Percentiles rank a stretch among this genome's conserved stretches.
Conservation (phyloP, 2,329 filamentous ascomycete species). For the Fusarium sp. region DNA sequence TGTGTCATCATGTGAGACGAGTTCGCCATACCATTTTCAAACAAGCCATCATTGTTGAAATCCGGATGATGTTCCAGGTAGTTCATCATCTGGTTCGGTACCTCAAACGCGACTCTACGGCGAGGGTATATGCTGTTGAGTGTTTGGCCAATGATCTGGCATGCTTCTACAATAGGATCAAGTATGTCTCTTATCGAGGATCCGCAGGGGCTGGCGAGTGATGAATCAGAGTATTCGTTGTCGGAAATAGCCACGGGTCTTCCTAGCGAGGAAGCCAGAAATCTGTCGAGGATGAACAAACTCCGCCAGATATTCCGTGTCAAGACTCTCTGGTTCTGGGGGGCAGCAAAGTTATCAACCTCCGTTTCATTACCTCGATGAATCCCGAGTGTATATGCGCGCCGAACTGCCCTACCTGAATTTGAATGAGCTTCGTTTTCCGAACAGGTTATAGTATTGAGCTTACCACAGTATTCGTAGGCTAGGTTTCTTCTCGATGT, state of each 20-base stretch:
- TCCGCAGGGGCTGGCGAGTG: constrained; percentile 49
- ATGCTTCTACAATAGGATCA: constrained; percentile 69
- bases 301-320: constrained; percentile 74
- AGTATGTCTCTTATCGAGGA: constrained; percentile 53
- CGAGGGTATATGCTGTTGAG: constrained; percentile 72
- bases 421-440: constrained; percentile 19
- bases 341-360: constrained; percentile 60
- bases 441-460: not conserved
- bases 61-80: constrained; percentile 57
- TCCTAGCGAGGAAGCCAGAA: constrained; percentile 73
- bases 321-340: constrained; percentile 58
- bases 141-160: constrained; percentile 69
- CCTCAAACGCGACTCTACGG: constrained; percentile 68
- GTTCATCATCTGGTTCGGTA: constrained; percentile 68
- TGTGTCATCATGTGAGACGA: constrained; percentile 66
- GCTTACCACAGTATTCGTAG: constrained; percentile 70
- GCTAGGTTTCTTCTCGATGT: constrained; percentile 73
- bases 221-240: constrained; percentile 70
- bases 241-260: constrained; percentile 72
- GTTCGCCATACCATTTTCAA: not conserved
- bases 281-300: constrained; percentile 74
- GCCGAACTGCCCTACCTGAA: constrained; percentile 72
- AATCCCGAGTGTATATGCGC: constrained; percentile 72
- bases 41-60: constrained; percentile 59
- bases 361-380: constrained; percentile 70